Conservation (phyloP, 139 green algal genomes). For the Volvox reticuliferus region DNA sequence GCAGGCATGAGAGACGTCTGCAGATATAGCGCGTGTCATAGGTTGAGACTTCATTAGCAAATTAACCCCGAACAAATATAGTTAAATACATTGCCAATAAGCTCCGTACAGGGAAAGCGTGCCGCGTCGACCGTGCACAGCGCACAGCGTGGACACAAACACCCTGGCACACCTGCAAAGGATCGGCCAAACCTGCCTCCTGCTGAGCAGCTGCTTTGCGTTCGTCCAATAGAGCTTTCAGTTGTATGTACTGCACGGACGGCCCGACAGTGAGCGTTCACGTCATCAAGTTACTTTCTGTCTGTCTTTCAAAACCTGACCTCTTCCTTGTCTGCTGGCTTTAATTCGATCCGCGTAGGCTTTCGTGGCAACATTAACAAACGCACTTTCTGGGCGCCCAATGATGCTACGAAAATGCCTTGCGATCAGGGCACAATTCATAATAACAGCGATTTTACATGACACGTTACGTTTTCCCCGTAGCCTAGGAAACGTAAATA, state of each 20-base stretch:
- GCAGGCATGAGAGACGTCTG: too few species aligned
- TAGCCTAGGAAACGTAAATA: too few species aligned
- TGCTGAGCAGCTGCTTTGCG: neutral
- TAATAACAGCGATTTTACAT: too few species aligned
- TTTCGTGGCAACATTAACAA: conserved; percentile 81
- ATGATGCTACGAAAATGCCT: neutral
- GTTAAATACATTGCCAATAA: neutral
- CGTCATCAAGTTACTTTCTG: neutral
- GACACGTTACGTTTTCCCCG: too few species aligned
- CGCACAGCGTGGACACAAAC: too few species aligned
- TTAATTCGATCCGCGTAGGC: conserved; percentile 92
- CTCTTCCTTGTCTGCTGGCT: conserved; percentile 88
- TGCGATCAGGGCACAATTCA: neutral
- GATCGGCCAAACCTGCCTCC: conserved; percentile 13
- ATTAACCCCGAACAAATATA: neutral
- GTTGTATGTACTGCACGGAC: conserved; percentile 22
- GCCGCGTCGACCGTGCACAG: too few species aligned
- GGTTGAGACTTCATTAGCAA: too few species aligned
- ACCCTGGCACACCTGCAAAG: neutral
- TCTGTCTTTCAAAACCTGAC: conserved; percentile 37
- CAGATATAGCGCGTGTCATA: too few species aligned
- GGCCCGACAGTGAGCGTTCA: neutral
- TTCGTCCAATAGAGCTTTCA: conserved; percentile 38
- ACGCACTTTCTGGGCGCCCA: neutral
- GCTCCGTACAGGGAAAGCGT: too few species aligned